A percentile compares a stretch with the other conserved stretches of the same genome.
phyloP scores from a whole-genome alignment of 2,329 filamentous ascomycete species.

The Pseudogymnoascus sp. region DNA sequence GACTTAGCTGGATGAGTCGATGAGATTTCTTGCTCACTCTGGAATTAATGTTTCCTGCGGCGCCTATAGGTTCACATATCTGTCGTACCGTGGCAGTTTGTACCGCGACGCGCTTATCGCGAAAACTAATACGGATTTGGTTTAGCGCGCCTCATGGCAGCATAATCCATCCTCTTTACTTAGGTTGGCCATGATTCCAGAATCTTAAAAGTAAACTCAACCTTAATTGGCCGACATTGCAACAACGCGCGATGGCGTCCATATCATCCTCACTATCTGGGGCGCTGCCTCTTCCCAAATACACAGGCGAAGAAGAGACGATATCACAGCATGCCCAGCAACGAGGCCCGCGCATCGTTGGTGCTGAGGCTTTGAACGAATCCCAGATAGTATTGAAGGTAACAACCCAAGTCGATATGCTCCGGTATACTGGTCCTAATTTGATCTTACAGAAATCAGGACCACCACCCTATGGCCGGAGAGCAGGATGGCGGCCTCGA shows the following conservation, averaged over 20 bases:
- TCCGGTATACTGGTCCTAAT: conserved; percentile 16
- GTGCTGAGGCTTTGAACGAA: conserved; percentile 70
- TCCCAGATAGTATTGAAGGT: conserved; percentile 75
- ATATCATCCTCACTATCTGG: conserved; percentile 64
- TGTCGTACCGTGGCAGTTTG: conserved; percentile 2
- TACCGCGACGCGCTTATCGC: conserved; percentile 6
- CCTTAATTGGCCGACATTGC: not conserved
- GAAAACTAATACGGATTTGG: not conserved
- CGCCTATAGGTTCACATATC: not conserved
- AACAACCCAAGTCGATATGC: conserved; percentile 20
- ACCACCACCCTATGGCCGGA: conserved; percentile 79
- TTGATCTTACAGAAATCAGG: conserved; percentile 53
- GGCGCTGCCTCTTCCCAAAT: conserved; percentile 81
- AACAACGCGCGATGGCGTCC: conserved; percentile 48
- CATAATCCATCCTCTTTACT: conserved; percentile 10
- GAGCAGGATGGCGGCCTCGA: conserved; percentile 83
- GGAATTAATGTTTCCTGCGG: not conserved
- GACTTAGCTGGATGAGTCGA: no score
- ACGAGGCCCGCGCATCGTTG: conserved; percentile 74
- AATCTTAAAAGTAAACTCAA: conserved; percentile 5
- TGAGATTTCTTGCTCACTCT: not conserved
- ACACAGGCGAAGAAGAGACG: conserved; percentile 83
- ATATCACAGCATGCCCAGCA: conserved; percentile 61
- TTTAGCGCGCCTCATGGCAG: not conserved
- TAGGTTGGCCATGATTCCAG: not conserved